Evolutionary conservation across 73 alveolate genomes (phyloP).

Genomic region (Blepharisma japonicum): DNA sequence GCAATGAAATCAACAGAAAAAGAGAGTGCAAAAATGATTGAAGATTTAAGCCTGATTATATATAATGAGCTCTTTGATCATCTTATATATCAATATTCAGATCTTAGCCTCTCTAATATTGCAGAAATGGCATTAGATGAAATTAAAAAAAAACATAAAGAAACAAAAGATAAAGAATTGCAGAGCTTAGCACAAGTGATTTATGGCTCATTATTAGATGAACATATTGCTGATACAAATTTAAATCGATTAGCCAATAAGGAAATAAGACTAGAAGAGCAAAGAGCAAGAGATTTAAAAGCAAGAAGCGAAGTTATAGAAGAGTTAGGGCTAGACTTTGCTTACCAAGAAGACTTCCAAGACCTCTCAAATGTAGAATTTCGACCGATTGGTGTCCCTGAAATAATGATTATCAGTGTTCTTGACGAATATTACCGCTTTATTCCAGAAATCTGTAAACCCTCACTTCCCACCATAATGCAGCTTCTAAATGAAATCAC

Average conservation of each 20-base stretch:
- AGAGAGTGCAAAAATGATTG: neutral
- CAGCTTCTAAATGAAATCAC: neutral
- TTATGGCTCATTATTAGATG: no score
- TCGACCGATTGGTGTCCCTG: neutral
- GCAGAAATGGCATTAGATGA: neutral
- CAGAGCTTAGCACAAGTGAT: neutral
- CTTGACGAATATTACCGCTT: neutral
- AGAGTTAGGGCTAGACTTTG: constrained; percentile 21
- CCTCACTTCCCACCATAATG: neutral
- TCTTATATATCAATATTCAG: no score
- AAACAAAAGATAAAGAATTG: neutral
- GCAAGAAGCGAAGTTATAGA: constrained; percentile 7
- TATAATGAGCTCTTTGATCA: no score
- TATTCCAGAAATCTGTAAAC: neutral
- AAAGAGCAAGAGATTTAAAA: neutral
- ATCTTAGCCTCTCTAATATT: no score
- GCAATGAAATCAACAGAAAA: neutral
- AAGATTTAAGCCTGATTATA: no score
- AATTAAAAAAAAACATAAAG: neutral
- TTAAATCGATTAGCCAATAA: neutral
- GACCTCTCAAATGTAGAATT: neutral
- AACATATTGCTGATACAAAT: neutral
- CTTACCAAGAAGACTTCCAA: neutral
- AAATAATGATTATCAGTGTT: neutral
- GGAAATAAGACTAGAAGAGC: no score